Evolutionary conservation across 257 asterid species (phyloP).

Genomic region (Solanum tacnaense): DNA sequence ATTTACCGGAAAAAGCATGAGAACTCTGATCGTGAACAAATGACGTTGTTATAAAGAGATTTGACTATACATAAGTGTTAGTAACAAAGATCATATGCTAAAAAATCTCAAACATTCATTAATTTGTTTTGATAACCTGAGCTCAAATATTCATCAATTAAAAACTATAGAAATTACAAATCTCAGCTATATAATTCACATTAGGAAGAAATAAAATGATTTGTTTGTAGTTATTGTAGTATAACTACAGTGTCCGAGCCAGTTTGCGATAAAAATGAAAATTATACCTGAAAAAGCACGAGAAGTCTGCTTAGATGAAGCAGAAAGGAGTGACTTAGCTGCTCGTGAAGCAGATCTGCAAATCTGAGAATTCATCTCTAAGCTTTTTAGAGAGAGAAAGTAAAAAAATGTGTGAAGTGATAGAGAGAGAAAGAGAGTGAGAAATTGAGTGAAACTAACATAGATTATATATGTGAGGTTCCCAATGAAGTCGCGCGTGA

Average conservation of each 20-base stretch:
- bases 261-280: background rate
- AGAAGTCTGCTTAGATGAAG: constrained; percentile 65
- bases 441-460: background rate
- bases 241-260: background rate
- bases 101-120: background rate
- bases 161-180: background rate
- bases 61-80: background rate
- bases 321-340: constrained; percentile 56
- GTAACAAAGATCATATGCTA: background rate
- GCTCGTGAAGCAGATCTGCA: constrained; percentile 54
- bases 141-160: background rate
- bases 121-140: background rate
- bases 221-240: no score
- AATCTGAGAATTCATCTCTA: constrained; percentile 71
- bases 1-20: background rate
- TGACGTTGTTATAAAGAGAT: background rate
- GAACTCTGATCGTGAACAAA: background rate
- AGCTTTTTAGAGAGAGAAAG: background rate
- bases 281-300: constrained; percentile 66
- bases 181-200: background rate
- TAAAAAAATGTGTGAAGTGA: background rate
- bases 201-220: background rate
- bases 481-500: background rate
- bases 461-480: background rate
- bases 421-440: background rate